These are phyloP conservation scores for Xylariaceae sp. DNA, from an alignment of 2,329 filamentous ascomycete species.

Conservation along the genomic window DNA sequence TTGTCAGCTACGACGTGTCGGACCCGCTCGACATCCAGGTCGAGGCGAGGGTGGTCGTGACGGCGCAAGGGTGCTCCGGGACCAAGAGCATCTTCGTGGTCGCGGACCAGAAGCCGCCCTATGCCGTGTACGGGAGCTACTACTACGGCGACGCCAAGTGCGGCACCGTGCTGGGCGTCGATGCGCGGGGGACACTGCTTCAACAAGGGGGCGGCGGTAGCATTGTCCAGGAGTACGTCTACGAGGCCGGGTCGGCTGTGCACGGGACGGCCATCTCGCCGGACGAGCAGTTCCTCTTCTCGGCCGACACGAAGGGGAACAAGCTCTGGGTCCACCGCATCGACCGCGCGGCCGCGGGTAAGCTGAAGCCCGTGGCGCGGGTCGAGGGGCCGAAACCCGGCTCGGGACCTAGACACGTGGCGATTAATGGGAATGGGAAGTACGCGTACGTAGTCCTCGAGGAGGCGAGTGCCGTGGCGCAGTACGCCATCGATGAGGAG, in stretches of 20 bases:
- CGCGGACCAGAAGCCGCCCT: conserved; percentile 19
- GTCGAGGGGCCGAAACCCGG: conserved; percentile 15
- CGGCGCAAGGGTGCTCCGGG: conserved; percentile 17
- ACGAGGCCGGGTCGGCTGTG: conserved; percentile 38
- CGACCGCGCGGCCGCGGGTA: conserved; percentile 16
- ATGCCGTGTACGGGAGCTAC: conserved; percentile 27
- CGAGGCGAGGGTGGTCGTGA: conserved; percentile 15
- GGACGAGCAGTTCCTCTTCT: conserved; percentile 40
- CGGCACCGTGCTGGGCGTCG: conserved; percentile 35
- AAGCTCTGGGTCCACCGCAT: conserved; percentile 33
- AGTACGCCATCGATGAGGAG: conserved; percentile 15
- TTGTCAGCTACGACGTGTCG: conserved; percentile 25
- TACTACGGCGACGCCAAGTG: conserved; percentile 26
- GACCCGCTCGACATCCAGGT: conserved; percentile 20
- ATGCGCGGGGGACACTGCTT: conserved; percentile 35
- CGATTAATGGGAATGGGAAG: conserved; percentile 21
- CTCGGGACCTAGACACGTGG: conserved; percentile 26
- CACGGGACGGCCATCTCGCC: conserved; percentile 44
- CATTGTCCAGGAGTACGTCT: conserved; percentile 42
- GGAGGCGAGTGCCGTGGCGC: conserved; percentile 22
- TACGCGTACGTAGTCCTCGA: conserved; percentile 26
- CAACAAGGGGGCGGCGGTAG: too few species aligned
- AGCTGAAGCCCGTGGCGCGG: conserved; percentile 9
- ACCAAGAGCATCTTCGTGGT: conserved; percentile 24
- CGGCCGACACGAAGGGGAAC: conserved; percentile 42